Conservation (phyloP, 108 stramenopile species). For the Pseudonitzschia delicatissima region DNA sequence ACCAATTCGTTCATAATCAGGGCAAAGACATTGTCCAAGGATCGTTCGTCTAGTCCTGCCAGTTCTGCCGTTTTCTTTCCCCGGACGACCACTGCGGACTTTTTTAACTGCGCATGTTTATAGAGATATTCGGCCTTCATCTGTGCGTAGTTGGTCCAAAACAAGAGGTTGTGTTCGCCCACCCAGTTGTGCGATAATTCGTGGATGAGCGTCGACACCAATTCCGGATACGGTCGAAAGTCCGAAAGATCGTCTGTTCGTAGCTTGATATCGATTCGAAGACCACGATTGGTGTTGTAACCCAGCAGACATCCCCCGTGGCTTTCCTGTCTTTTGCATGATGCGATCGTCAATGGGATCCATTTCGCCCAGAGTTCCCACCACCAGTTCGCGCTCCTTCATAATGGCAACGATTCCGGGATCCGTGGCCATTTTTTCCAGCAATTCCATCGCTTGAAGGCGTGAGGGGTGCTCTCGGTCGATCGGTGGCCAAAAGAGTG, state of each 20-base stretch:
- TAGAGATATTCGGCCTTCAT: constrained; percentile 73
- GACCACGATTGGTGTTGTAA: constrained; percentile 77
- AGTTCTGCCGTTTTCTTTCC: constrained; percentile 62
- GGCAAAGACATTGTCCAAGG: constrained; percentile 5
- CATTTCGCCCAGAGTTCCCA: constrained; percentile 76
- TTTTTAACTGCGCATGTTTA: constrained; percentile 37
- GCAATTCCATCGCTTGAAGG: constrained; percentile 59
- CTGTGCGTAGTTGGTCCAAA: constrained; percentile 79
- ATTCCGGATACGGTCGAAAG: constrained; percentile 61
- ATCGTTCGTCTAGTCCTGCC: constrained; percentile 32
- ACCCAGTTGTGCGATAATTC: constrained; percentile 84
- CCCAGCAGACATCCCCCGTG: constrained; percentile 64
- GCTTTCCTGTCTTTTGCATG: constrained; percentile 46
- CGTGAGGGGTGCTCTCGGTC: constrained; percentile 48
- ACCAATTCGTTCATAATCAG: constrained; percentile 37
- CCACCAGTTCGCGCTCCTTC: constrained; percentile 62
- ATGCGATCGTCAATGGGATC: constrained; percentile 81
- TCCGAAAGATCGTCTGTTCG: constrained; percentile 57
- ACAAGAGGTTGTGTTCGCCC: constrained; percentile 67
- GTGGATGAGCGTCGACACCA: constrained; percentile 69
- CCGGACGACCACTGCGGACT: constrained; percentile 32
- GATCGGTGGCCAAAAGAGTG: constrained; percentile 62
- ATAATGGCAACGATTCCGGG: constrained; percentile 65
- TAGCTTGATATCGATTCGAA: constrained; percentile 66
- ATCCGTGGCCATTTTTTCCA: constrained; percentile 62